These are phyloP conservation scores for Ogataea corticis DNA, from an alignment of 805 yeast genomes.

Conservation along the genomic window DNA sequence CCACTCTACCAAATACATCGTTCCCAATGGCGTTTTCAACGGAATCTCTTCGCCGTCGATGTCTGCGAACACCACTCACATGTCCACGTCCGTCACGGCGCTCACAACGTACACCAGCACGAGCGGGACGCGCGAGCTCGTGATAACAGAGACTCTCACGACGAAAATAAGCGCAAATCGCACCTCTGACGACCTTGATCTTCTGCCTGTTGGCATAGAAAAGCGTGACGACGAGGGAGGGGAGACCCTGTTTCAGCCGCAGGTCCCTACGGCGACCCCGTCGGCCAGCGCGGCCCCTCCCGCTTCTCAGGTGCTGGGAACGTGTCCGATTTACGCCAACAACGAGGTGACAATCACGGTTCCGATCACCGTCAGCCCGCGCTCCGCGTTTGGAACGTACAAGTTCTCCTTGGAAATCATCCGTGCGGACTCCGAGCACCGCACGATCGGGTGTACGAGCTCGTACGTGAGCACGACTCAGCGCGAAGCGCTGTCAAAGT, in stretches of 20 bases:
- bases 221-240: too few relatives aligned
- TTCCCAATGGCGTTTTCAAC: constrained; percentile 16
- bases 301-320: constrained; percentile 3
- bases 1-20: constrained; percentile 15
- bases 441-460: constrained; percentile 47
- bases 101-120: too few relatives aligned
- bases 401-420: constrained; percentile 42
- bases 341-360: constrained; percentile 29
- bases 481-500: constrained; percentile 37
- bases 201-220: too few relatives aligned
- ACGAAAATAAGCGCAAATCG: too few relatives aligned
- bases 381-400: constrained; percentile 47
- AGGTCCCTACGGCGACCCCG: not conserved
- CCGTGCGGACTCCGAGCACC: constrained; percentile 37
- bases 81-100: too few relatives aligned
- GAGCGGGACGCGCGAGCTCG: too few relatives aligned
- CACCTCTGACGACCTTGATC: too few relatives aligned
- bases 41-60: constrained; percentile 7
- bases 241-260: not conserved
- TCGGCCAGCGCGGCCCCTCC: not conserved
- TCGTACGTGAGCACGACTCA: constrained; percentile 52
- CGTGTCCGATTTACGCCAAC: constrained; percentile 33
- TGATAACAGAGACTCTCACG: too few relatives aligned
- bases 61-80: not conserved
- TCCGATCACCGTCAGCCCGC: constrained; percentile 21